A percentile compares a stretch with the other conserved stretches of the same genome.
Evolutionary conservation across 352 stramenopile species (phyloP).

Genomic region (Phytopythium litorale): DNA sequence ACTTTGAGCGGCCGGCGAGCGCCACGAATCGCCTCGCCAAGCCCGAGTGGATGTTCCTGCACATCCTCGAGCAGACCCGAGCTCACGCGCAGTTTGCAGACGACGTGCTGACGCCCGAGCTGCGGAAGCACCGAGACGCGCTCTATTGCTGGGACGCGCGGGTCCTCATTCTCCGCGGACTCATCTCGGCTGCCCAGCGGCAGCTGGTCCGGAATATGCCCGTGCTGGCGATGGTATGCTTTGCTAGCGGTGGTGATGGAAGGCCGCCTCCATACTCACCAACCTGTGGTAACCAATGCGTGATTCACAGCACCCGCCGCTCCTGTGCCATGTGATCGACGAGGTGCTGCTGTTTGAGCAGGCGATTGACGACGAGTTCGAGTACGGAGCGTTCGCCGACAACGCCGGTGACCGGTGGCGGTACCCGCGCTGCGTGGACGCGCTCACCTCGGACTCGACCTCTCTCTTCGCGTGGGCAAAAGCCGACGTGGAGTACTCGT

Average conservation of each 20-base stretch:
- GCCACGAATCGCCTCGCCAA: conserved; percentile 69
- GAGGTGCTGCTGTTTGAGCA: conserved; percentile 76
- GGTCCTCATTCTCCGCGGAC: conserved; percentile 48
- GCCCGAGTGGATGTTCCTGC: conserved; percentile 68
- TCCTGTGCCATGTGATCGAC: conserved; percentile 72
- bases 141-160: conserved; percentile 57
- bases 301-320: conserved; percentile 24
- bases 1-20: conserved; percentile 68
- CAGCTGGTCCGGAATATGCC: conserved; percentile 52
- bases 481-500: conserved; percentile 51
- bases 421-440: conserved; percentile 61
- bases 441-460: conserved; percentile 43
- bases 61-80: conserved; percentile 57
- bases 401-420: conserved; percentile 19
- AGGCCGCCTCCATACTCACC: background rate
- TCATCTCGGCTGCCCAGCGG: conserved; percentile 34
- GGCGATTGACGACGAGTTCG: conserved; percentile 52
- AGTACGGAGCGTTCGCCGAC: conserved; percentile 47
- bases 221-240: conserved; percentile 34
- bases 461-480: conserved; percentile 69
- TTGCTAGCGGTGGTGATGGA: background rate
- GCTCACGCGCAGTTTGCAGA: conserved; percentile 40
- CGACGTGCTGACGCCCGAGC: conserved; percentile 33
- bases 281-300: conserved; percentile 2
- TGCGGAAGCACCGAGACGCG: conserved; percentile 38